Percentiles rank a stretch among this genome's conserved stretches.
These are phyloP conservation scores for Exophiala bonariae DNA, from an alignment of 2,329 filamentous ascomycete species.

Conservation along the genomic window DNA sequence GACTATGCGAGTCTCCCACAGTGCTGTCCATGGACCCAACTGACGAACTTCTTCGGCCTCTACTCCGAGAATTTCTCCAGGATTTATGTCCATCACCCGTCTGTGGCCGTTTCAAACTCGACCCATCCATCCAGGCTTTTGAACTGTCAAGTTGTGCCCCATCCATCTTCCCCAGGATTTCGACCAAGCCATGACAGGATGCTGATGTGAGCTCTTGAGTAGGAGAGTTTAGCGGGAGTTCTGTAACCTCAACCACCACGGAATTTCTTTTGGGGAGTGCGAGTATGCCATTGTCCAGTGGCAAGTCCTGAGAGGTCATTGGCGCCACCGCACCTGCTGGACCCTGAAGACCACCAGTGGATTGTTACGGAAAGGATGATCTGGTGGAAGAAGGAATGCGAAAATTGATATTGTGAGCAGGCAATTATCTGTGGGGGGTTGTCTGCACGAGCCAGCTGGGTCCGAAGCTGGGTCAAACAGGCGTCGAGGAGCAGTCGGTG, in stretches of 20 bases:
- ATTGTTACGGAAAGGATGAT: not conserved
- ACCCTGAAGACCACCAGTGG: not conserved
- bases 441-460: too few species aligned
- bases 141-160: not conserved
- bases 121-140: conserved; percentile 9
- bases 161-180: conserved; percentile 10
- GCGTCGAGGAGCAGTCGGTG: too few species aligned
- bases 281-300: conserved; percentile 17
- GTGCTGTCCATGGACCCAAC: conserved; percentile 9
- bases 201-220: conserved; percentile 3
- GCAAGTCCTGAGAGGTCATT: conserved; percentile 21
- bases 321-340: conserved; percentile 1
- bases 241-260: conserved; percentile 15
- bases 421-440: too few species aligned
- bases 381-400: not conserved
- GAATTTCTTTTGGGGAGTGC: conserved; percentile 14
- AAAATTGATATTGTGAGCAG: not conserved
- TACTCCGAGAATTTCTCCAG: not conserved
- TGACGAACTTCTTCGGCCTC: conserved; percentile 15
- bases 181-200: conserved; percentile 3
- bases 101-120: conserved; percentile 11
- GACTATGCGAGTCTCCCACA: too few species aligned
- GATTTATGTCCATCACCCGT: conserved; percentile 4
- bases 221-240: conserved; percentile 13
- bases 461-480: too few species aligned